Evolutionary conservation across 805 yeast genomes (phyloP), one percentile per base, ranked within the genome.

Genomic region (Ogataea trehaloabstinens): DNA sequence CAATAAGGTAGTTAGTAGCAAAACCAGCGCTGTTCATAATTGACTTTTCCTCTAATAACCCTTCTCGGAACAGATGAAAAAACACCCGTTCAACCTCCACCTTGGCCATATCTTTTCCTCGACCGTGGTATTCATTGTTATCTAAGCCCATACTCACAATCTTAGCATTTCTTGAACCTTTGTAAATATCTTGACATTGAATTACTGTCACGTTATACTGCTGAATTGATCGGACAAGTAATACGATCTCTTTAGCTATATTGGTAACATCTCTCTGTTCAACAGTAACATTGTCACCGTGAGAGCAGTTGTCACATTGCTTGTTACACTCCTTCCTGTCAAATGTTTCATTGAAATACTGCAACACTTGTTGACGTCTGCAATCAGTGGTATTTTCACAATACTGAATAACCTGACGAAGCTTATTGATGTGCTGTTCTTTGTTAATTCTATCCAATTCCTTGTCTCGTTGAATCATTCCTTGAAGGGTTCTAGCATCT

Each of bases 361-460:
- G 91, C 36, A 93, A 68, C 3, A 93, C 95, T 51, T 89, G 90
- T 51, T 80, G 77, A 45, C 98, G 73, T 39, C 99, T 76, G 59
- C 99, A 93, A 58, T 90, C 97, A 3, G 90, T 80, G 8, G 74
- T 71, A 59, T 93, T 91, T 45, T 90, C 96, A 64, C 98, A 91
- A 57, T 88, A 93, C 55, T 84, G 90, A 48, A 86, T 78, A 11
- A 93, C 96, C 48, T 87, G 88, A 38, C 85, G 73, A 47, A 93
- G 66, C 56, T 87, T 84, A 24, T 80, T 73, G 44, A 81, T 62
- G 60, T 91, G 96, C 46, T 81, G 83, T 48, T 86, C 93, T 46
- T 82, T 80, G 27, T 83, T 83, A 10, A 60, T 71, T 22, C 66
- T 63, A 41, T 76, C 82, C 42, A 87, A 61, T 41, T 83, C 87